Base-by-base conservation (phyloP, 2,329 filamentous ascomycete species). In the Fusarium sp. region DNA sequence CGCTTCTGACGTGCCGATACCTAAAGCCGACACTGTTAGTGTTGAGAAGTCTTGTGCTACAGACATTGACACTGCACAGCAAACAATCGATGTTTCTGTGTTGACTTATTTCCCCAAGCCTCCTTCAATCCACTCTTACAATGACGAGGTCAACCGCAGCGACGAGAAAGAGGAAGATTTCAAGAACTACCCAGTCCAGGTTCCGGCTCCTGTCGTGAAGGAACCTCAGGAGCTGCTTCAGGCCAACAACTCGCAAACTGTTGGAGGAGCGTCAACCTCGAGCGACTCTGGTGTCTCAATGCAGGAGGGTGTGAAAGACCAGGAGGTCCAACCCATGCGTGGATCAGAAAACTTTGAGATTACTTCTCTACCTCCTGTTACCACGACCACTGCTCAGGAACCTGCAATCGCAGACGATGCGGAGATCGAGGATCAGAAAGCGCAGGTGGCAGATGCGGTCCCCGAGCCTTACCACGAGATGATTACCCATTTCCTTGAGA, bases 231-330 rank as follows among this genome's bases (percentile, higher is more conserved):
- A 52, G 15, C 15, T 56, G 8, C 25, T n/a, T 10, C 30, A 66
- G 61, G 38, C 12, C 14, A n/a, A 25, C 22, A 32, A 42, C 10
- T 29, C 52, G 18, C 46, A 24, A 24, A 30, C 34, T 34, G 40
- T 50, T 6, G 52, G 60, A 38, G 47, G 50, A 54, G 61, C 61
- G 11, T 57, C 65, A 42, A 55, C 53, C 44, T 73, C 66, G 11
- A 72, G 64, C 18, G 72, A 75, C 53, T 75, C 73, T 51, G 74
- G 64, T 18, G 67, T 75, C 43, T 69, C 66, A 9, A 63, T 75
- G 62, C 60, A 66, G 18, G 73, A 71, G 20, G 53, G 70, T 38
- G 24, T 34, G 8, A 74, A 70, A 44, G 64, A 74, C n/a, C 50
- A 61, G 18, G 47, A 68, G 32, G 24, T 22, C 27, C 59, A 64